phyloP scores from a whole-genome alignment of 2,329 filamentous ascomycete species.

The Aspergillus hiratsukae region DNA sequence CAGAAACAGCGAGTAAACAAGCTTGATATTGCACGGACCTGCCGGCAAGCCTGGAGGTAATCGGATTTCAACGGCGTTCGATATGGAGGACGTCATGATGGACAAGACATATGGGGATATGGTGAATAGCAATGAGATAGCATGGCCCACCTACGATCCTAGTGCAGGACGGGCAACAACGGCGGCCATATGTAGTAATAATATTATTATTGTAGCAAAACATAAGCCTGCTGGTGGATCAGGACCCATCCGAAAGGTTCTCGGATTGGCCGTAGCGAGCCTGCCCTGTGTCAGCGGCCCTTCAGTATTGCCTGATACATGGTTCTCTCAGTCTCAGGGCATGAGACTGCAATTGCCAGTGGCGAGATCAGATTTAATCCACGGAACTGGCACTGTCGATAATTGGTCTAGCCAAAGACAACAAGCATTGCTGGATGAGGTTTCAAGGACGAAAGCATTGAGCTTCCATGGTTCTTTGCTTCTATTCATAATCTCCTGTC shows the following conservation, averaged over 20 bases:
- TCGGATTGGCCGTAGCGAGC: constrained; percentile 9
- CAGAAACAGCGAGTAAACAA: constrained; percentile 9
- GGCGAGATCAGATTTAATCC: neutral
- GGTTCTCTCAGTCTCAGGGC: neutral
- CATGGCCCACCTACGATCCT: neutral
- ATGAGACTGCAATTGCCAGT: neutral
- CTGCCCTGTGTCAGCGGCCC: constrained; percentile 9
- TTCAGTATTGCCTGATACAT: neutral
- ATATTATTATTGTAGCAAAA: constrained; percentile 9
- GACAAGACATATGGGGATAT: constrained; percentile 9
- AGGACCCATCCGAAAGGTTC: constrained; percentile 7
- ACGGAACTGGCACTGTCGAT: neutral
- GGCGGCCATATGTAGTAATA: constrained; percentile 11
- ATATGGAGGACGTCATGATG: constrained; percentile 18
- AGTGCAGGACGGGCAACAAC: neutral
- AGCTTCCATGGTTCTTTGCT: neutral
- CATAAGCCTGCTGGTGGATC: constrained; percentile 14
- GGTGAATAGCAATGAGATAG: neutral
- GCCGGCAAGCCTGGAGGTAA: constrained; percentile 10
- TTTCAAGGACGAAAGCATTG: neutral
- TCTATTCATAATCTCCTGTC: neutral
- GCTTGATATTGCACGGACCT: constrained; percentile 11
- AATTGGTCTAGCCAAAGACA: neutral
- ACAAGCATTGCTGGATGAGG: neutral
- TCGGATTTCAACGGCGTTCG: constrained; percentile 5